Conservation (phyloP, 2,329 filamentous ascomycete species). For the Diaporthe capsici region DNA sequence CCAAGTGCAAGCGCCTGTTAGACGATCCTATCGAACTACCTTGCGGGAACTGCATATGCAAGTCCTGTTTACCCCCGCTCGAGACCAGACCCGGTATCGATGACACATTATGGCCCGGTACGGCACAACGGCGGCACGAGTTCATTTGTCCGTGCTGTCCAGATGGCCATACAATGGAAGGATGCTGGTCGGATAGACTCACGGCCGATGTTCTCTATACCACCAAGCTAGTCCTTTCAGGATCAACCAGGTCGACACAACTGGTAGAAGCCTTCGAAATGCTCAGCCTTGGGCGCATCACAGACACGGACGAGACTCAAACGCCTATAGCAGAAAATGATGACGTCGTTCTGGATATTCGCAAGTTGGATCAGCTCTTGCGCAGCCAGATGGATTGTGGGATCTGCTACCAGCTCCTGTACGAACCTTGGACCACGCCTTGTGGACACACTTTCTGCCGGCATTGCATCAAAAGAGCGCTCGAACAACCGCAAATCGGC, state of each 20-base stretch:
- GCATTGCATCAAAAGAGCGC: constrained; percentile 79
- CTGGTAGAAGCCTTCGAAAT: constrained; percentile 76
- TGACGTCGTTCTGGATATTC: constrained; percentile 59
- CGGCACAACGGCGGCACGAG: constrained; percentile 75
- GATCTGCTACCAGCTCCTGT: constrained; percentile 85
- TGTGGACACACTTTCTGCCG: constrained; percentile 94
- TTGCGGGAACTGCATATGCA: constrained; percentile 85
- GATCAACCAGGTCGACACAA: constrained; percentile 60
- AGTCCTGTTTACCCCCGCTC: constrained; percentile 77
- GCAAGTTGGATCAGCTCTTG: constrained; percentile 71
- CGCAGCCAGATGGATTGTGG: constrained; percentile 87
- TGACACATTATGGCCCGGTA: constrained; percentile 76
- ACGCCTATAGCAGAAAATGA: constrained; percentile 48
- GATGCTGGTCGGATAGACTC: constrained; percentile 84
- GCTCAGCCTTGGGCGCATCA: constrained; percentile 70
- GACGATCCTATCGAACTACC: constrained; percentile 80
- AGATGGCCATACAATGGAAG: constrained; percentile 80
- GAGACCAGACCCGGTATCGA: constrained; percentile 75
- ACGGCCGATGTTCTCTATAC: constrained; percentile 78
- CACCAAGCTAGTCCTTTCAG: constrained; percentile 67
- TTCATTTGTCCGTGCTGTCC: constrained; percentile 83
- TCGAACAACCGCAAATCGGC: constrained; percentile 74
- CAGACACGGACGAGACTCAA: constrained; percentile 66
- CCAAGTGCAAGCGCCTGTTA: constrained; percentile 78
- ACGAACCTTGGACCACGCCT: constrained; percentile 85